phyloP scores from a whole-genome alignment of 768 basidiomycete species.

The Tephrocybe sp. region DNA sequence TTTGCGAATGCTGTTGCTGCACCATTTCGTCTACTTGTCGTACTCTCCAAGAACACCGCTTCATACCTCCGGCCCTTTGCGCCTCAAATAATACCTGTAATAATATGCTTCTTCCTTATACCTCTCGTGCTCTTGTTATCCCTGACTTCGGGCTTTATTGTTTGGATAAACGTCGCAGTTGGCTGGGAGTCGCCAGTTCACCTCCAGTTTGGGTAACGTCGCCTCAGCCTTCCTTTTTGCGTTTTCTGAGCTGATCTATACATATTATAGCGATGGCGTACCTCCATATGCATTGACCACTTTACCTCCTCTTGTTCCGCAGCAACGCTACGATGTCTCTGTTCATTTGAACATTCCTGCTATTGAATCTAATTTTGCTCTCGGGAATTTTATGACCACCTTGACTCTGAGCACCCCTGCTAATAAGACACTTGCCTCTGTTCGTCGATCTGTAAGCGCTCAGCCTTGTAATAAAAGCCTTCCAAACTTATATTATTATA shows the following conservation, averaged over 20 bases:
- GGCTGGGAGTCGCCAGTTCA: conserved; percentile 70
- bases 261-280: conserved; percentile 52
- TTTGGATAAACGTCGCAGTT: conserved; percentile 71
- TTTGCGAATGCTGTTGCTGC: conserved; percentile 12
- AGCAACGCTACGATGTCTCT: conserved; percentile 76
- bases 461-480: not conserved
- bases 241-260: not conserved
- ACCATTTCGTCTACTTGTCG: conserved; percentile 13
- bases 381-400: conserved; percentile 85
- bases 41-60: conserved; percentile 21
- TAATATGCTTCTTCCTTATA: conserved; percentile 59
- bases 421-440: conserved; percentile 61
- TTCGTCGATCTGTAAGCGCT: conserved; percentile 65
- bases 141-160: conserved; percentile 65
- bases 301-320: conserved; percentile 51
- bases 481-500: conserved; percentile 23
- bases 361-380: conserved; percentile 62
- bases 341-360: conserved; percentile 66
- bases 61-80: conserved; percentile 49
- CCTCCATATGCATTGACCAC: conserved; percentile 61
- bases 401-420: conserved; percentile 56
- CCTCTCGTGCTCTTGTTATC: conserved; percentile 65
- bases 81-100: conserved; percentile 64
- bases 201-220: conserved; percentile 75
- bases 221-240: not conserved